A percentile compares a stretch with the other conserved stretches of the same genome.
Evolutionary conservation across 2,329 filamentous ascomycete genomes (phyloP).

Genomic region (Colletotrichum horii): DNA sequence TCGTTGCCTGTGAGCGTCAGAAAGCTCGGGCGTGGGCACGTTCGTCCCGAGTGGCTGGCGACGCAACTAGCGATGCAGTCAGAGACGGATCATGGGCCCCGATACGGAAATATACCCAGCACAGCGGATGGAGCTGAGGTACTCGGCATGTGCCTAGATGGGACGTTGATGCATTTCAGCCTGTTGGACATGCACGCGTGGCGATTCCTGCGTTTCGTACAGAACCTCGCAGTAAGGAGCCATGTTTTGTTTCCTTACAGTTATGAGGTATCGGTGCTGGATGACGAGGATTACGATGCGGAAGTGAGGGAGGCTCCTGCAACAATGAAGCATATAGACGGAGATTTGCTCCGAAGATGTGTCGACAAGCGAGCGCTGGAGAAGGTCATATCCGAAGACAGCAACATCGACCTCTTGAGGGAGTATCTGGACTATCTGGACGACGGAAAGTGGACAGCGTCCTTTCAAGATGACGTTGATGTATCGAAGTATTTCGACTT

Average conservation of each 20-base stretch:
- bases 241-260: slow-evolving; percentile 54
- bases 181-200: slow-evolving; percentile 68
- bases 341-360: slow-evolving; percentile 66
- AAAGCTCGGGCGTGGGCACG: slow-evolving; percentile 57
- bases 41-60: slow-evolving; percentile 57
- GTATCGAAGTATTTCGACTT: slow-evolving; percentile 47
- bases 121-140: slow-evolving; percentile 54
- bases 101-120: slow-evolving; percentile 48
- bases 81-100: slow-evolving; percentile 30
- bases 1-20: slow-evolving; percentile 61
- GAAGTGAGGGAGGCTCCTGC: slow-evolving; percentile 48
- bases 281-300: slow-evolving; percentile 26
- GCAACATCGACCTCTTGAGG: slow-evolving; percentile 45
- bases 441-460: slow-evolving; percentile 42
- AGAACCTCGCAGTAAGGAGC: slow-evolving; percentile 66
- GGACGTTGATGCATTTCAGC: slow-evolving; percentile 72
- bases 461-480: slow-evolving; percentile 30
- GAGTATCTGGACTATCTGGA: slow-evolving; percentile 57
- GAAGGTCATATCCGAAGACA: slow-evolving; percentile 38
- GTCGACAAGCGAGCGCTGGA: slow-evolving; percentile 52
- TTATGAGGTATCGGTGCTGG: slow-evolving; percentile 29
- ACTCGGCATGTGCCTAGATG: slow-evolving; percentile 72
- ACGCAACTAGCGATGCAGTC: neutral
- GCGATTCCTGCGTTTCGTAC: slow-evolving; percentile 74
- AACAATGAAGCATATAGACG: slow-evolving; percentile 67